Base-by-base conservation (phyloP, 495 filamentous ascomycete species). In the Hypoxylon intermedium region DNA sequence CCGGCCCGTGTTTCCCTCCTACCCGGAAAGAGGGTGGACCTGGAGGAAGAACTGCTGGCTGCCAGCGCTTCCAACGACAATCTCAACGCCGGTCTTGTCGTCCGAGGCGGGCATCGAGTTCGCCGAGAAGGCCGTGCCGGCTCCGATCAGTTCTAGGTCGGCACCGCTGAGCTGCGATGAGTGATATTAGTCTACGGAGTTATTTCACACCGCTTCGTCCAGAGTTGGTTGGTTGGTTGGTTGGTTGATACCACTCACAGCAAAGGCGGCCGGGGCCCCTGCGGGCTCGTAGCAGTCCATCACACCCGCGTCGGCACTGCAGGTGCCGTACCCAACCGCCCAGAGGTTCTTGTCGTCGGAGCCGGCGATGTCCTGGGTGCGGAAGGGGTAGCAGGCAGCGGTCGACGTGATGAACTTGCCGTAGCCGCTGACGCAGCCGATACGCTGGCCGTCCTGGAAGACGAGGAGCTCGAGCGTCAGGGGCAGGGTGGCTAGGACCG, bases 221-320 rank as follows among this genome's bases (percentile, higher is more conserved):
- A 2, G 9, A 38, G n/a, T 13, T 16, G 13, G 4, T 18, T 16
- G 13, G 2, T 33, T 38, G 36, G 50, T 18, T n/a, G n/a, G n/a
- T 33, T 19, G 37, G n/a, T 6, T 13, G 5, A 6, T 2, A 6
- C 13, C 20, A 34, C 51, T 55, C 13, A 45, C 40, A 18, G 41
- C 3, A 36, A 44, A 44, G 11, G 19, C 13, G 5, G 36, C 52
- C 15, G 15, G 36, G 9, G 12, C 75, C 11, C 67, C 63, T 13
- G 62, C 60, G 7, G 74, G 74, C 26, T 77, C 77, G 3, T 68
- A 53, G 67, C 73, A 77, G 67, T 76, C 76, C 45, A 72, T 58
- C 4, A 60, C 49, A 7, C 76, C 49, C 4, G 75, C 70, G 9
- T 65, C 56, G 45, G 73, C 66, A 19, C 71, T 72, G 62, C 67